phyloP scores from a whole-genome alignment of 441 rosid genomes.

The Pelargonium cotyledonis region DNA sequence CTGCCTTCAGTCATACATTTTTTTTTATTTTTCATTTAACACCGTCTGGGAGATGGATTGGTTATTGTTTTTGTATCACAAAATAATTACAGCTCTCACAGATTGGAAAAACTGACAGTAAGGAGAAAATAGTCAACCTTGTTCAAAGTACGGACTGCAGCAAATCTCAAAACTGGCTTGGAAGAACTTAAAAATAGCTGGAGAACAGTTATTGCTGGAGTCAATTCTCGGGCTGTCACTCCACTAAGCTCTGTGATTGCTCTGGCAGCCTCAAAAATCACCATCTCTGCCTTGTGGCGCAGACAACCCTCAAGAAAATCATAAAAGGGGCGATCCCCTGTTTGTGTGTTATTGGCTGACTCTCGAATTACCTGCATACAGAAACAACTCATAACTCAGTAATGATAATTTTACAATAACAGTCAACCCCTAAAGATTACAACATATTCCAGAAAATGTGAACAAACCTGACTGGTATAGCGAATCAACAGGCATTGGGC shows the following conservation, averaged over 20 bases:
- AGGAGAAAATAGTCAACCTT: slow-evolving; percentile 42
- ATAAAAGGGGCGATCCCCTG: slow-evolving; percentile 93
- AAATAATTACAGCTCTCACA: not conserved
- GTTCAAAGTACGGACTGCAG: slow-evolving; percentile 96
- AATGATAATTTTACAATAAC: not conserved
- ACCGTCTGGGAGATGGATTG: too few species aligned
- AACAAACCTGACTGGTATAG: slow-evolving; percentile 73
- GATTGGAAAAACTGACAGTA: not conserved
- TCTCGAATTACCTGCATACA: slow-evolving; percentile 72
- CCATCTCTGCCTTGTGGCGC: slow-evolving; percentile 98
- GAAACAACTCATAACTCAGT: not conserved
- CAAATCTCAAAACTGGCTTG: slow-evolving; percentile 93
- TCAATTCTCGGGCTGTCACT: slow-evolving; percentile 83
- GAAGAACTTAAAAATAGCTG: slow-evolving; percentile 95
- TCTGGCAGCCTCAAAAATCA: slow-evolving; percentile 96
- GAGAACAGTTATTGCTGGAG: slow-evolving; percentile 97
- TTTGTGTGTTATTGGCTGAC: slow-evolving; percentile 58
- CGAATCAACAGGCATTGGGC: slow-evolving; percentile 97
- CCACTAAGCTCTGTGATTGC: slow-evolving; percentile 95
- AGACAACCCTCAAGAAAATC: slow-evolving; percentile 93
- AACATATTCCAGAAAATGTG: not conserved
- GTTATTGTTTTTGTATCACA: not conserved
- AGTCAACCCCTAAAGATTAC: not conserved
- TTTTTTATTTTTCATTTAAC: too few species aligned
- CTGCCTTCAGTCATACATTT: too few species aligned